Base-by-base conservation (phyloP, 2,329 filamentous ascomycete genomes). In the Penicillium freii region DNA sequence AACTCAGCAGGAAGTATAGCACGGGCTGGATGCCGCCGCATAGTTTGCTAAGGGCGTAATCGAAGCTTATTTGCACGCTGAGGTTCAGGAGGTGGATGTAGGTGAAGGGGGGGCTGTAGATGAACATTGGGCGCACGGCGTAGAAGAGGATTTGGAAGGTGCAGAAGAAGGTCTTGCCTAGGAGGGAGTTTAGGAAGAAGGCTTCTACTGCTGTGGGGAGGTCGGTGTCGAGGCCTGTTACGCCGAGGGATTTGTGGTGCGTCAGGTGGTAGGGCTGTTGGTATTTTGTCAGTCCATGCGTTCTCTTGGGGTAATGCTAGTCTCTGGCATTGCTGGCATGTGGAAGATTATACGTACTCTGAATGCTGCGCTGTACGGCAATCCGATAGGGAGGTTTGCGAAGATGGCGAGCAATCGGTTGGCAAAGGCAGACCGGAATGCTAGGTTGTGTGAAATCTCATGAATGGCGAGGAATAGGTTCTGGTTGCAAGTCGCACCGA, bases 141-240 rank as follows among this genome's bases (percentile, higher is more conserved):
- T 99, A 99, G 84, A 99, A 99, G 73, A 99, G 84, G 75, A 99
- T 97, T 78, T 99, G 94, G 80, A 97, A 99, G 66, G 94, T 99
- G 80, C 90, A 93, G 84, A 99, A 99, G 81, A 99, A 99, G 65
- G 94, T 88, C 79, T 99, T 99, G 74, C 94, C 94, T 19, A 93
- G 85, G 67, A 99, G 87, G 8, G 78, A 97, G 80, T 99, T 90
- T 69, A 99, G 87, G 74, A 99, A 89, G 72, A 96, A 78, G 62
- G 92, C 93, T 80, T 99, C 94, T 50, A 97, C 77, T 48, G 90
- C 86, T 19, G 94, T 97, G 25, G 94, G 94, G 29, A 99, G 87
- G 72, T 99, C 94, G 44, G 93, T 96, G 75, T 99, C 94, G 43
- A 99, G 85, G 56, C 94, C 94, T 69, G 96, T 91, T 50, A 99